These are phyloP conservation scores for Saposhnikovia divaricata DNA, from an alignment of 129 eudicot genomes.

Conservation along the genomic window DNA sequence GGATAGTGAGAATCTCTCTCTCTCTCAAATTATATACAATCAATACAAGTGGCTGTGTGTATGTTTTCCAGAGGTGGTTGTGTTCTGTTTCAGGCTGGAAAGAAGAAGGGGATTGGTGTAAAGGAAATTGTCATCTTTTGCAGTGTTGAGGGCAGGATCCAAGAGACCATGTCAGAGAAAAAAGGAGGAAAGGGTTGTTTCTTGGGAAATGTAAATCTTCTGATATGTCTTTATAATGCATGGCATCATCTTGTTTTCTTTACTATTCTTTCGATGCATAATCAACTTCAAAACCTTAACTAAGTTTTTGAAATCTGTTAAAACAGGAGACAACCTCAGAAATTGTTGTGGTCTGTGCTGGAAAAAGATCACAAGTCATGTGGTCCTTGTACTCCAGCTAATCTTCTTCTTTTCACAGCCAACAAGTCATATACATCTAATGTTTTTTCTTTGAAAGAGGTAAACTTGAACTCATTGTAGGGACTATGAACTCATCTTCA, in stretches of 20 bases:
- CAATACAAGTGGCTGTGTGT: constrained; percentile 2
- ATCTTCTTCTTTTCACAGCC: constrained; percentile 13
- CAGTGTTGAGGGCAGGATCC: constrained; percentile 20
- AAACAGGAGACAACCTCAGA: background rate
- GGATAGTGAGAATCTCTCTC: constrained; percentile 14
- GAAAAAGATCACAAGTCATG: background rate
- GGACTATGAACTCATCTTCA: constrained; percentile 11
- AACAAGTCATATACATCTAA: constrained; percentile 4
- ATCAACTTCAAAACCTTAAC: background rate
- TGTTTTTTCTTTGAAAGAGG: constrained; percentile 8
- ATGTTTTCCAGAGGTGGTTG: constrained; percentile 18
- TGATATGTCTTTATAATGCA: constrained; percentile 21
- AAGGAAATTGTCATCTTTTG: constrained; percentile 24
- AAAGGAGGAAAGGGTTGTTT: constrained; percentile 1
- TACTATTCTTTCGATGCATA: background rate
- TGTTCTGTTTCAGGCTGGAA: constrained; percentile 22
- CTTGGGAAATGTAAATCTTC: constrained; percentile 26
- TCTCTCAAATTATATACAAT: constrained; percentile 6
- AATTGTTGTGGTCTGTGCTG: constrained; percentile 11
- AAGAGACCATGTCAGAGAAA: constrained; percentile 17
- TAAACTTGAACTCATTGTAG: constrained; percentile 9
- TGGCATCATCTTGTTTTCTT: constrained; percentile 14
- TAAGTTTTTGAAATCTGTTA: background rate
- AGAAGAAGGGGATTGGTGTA: constrained; percentile 23
- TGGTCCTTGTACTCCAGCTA: constrained; percentile 17